These are phyloP conservation scores for Hymenoscyphus fraxineus DNA, from an alignment of 2,329 filamentous ascomycete species.

Conservation along the genomic window DNA sequence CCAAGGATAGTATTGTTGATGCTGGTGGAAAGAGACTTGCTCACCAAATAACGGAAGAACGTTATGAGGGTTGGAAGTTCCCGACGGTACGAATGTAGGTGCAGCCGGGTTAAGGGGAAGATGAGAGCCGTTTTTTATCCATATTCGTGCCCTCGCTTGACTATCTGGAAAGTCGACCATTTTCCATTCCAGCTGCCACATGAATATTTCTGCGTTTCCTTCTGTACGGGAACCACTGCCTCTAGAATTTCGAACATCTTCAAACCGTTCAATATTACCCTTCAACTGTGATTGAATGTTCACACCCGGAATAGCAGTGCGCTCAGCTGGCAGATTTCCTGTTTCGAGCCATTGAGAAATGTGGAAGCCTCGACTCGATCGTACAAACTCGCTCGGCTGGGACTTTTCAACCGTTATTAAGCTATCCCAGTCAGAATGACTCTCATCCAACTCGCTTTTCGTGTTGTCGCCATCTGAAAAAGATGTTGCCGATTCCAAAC, in stretches of 20 bases:
- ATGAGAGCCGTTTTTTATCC: not conserved
- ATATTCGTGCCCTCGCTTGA: not conserved
- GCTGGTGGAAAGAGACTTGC: not conserved
- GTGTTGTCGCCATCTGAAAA: not conserved
- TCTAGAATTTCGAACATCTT: not conserved
- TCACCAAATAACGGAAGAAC: not conserved
- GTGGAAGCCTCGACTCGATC: too few species aligned
- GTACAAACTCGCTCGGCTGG: not conserved
- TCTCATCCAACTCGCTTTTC: not conserved
- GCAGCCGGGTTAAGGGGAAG: not conserved
- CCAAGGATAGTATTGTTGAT: constrained; percentile 3
- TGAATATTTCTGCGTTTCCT: not conserved
- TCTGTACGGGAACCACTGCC: not conserved
- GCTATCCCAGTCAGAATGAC: not conserved
- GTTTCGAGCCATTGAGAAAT: too few species aligned
- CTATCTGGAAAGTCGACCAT: not conserved
- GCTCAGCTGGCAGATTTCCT: not conserved
- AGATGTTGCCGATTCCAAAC: not conserved
- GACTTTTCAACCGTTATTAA: not conserved
- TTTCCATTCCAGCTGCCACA: constrained; percentile 1
- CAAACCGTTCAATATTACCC: not conserved
- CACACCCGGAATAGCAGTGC: not conserved
- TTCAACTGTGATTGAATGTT: not conserved
- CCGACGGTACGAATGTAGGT: not conserved
- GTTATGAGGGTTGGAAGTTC: not conserved